Base-by-base conservation (phyloP, 2,329 filamentous ascomycete genomes). In the Trichoderma polysporum region DNA sequence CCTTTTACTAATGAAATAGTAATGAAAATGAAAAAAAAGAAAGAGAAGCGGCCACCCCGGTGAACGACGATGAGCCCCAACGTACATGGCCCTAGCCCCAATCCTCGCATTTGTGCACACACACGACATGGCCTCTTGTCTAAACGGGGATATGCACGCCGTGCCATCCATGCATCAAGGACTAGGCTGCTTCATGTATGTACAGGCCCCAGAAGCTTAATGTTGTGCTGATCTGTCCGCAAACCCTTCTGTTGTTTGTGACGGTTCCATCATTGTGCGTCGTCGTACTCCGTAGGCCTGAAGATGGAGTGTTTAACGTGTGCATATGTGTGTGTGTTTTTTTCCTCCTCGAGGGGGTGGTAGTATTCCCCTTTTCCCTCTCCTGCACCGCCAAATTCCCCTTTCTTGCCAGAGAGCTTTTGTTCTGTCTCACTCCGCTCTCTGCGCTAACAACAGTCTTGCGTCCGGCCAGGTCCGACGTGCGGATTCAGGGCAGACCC, bases 121-220 rank as follows among this genome's bases (percentile, higher is more conserved):
- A 62, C 35, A 33, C 33, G 47, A 22, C 27, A 10, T 41, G 35
- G 17, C 49, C 35, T 41, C 27, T 31, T 39, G 35, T 45, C 47
- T 54, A 22, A 31, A 25, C 39, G n/a, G 35, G 60, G 60, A 45
- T 15, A 63, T 54, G 60, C 60, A 41, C 49, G 47, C 60, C 60
- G 49, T 35, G 54, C 49, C 60, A 63, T 41, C 60, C 61, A 56
- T 56, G 61, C 61, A 45, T n/a, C 35, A 25, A 41, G 49, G 17
- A 29, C 60, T 45, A 63, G 61, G 60, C 37, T 29, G 47, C 35
- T 63, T 64, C 50, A 45, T 56, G 59, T 56, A 54, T 52, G 50
- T 27, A 31, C 45, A 27, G 25, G 62, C 29, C 53, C 62, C 53
- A 56, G 52, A 66, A 66, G 62, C 62, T 66, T 66, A 66, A 57